Percentiles rank a stretch among this genome's conserved stretches.
Conservation (phyloP, 2,329 filamentous ascomycete genomes). For the Colletotrichum filicis region DNA sequence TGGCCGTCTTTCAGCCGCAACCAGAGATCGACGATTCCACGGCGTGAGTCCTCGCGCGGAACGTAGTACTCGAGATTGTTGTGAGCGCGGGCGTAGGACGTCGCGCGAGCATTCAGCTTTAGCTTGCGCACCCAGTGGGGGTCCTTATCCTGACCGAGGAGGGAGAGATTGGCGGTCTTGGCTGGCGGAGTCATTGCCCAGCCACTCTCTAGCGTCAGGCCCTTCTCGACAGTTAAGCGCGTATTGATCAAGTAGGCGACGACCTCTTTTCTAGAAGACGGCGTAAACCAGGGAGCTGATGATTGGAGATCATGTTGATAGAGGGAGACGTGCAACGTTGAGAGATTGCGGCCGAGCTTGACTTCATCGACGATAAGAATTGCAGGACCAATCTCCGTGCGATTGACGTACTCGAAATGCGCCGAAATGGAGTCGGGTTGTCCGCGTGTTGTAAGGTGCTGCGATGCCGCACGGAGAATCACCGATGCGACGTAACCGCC, state of each 20-base stretch:
- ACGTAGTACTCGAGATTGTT: slow-evolving; percentile 40
- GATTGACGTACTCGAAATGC: slow-evolving; percentile 54
- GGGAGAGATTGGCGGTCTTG: slow-evolving; percentile 40
- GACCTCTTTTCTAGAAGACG: slow-evolving; percentile 44
- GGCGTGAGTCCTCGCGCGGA: slow-evolving; percentile 24
- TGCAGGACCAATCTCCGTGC: slow-evolving; percentile 50
- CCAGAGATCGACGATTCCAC: slow-evolving; percentile 68
- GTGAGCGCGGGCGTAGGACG: slow-evolving; percentile 39
- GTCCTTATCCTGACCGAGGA: slow-evolving; percentile 40
- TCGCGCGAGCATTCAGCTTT: slow-evolving; percentile 1
- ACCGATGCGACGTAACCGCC: slow-evolving; percentile 57
- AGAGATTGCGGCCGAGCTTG: slow-evolving; percentile 53
- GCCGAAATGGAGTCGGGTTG: slow-evolving; percentile 52
- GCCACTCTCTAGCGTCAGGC: slow-evolving; percentile 37
- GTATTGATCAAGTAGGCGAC: slow-evolving; percentile 54
- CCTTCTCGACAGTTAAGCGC: slow-evolving; percentile 44
- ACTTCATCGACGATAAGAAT: slow-evolving; percentile 52
- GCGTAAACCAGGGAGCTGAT: slow-evolving; percentile 48
- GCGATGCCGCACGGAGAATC: slow-evolving; percentile 48
- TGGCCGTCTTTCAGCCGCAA: slow-evolving; percentile 68
- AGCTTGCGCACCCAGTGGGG: slow-evolving; percentile 41
- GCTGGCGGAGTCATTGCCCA: slow-evolving; percentile 33
- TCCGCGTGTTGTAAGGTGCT: slow-evolving; percentile 45
- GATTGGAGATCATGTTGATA: slow-evolving; percentile 50
- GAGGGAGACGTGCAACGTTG: slow-evolving; percentile 54